Evolutionary conservation across 306 rosid genomes (phyloP).

Genomic region (Gynostemma pentaphyllum): DNA sequence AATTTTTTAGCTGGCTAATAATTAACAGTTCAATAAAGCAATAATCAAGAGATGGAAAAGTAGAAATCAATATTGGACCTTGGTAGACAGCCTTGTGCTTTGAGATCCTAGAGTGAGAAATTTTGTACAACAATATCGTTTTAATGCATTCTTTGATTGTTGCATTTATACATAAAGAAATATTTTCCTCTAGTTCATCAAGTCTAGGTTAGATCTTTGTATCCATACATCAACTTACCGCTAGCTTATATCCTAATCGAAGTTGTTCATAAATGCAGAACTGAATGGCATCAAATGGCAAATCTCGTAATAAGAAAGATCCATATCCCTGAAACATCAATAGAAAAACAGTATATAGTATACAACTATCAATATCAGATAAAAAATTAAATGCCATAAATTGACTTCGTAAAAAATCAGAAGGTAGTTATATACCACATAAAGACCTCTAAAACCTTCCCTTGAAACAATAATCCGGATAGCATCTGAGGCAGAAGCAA

Average conservation of each 20-base stretch:
- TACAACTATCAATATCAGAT: neutral
- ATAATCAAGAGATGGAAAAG: neutral
- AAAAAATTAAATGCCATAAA: no score
- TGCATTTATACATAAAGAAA: neutral
- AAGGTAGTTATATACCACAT: slow-evolving; percentile 31
- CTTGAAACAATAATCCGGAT: slow-evolving; percentile 22
- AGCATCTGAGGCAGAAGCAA: slow-evolving; percentile 27
- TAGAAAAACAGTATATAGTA: neutral
- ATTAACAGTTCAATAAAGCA: neutral
- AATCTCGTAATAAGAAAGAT: slow-evolving; percentile 70
- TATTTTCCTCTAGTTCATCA: neutral
- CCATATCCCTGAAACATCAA: slow-evolving; percentile 53
- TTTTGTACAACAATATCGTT: neutral
- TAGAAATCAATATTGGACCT: neutral
- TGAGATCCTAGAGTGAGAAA: neutral
- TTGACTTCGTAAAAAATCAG: no score
- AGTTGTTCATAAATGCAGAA: slow-evolving; percentile 80
- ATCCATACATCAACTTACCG: slow-evolving; percentile 33
- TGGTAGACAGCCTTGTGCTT: neutral
- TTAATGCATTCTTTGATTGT: neutral
- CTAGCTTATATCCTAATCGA: slow-evolving; percentile 55
- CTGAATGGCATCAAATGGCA: slow-evolving; percentile 76
- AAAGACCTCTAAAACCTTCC: slow-evolving; percentile 57
- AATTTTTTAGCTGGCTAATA: neutral
- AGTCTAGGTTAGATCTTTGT: neutral